A percentile compares a stretch with the other conserved stretches of the same genome.
Evolutionary conservation across 495 filamentous ascomycete species (phyloP).

Genomic region (Arthonia radiata): DNA sequence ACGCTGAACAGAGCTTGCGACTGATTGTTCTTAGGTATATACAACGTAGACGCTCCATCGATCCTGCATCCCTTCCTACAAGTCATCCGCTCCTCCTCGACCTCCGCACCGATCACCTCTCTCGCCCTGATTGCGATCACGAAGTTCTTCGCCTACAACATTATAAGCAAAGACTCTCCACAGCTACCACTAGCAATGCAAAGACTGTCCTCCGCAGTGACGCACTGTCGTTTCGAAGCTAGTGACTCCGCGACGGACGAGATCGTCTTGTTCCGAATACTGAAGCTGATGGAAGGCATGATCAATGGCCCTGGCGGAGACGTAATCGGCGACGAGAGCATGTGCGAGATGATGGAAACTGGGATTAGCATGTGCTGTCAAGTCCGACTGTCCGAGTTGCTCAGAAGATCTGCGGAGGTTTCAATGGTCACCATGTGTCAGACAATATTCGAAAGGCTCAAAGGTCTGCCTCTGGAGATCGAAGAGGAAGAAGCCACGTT

Average conservation of each 20-base stretch:
- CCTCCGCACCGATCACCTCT: constrained; percentile 85
- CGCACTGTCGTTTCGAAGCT: constrained; percentile 92
- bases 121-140: constrained; percentile 86
- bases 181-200: constrained; percentile 82
- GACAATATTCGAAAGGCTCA: constrained; percentile 80
- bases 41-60: constrained; percentile 66
- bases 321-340: constrained; percentile 80
- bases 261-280: constrained; percentile 73
- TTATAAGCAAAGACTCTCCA: constrained; percentile 61
- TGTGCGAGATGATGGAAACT: constrained; percentile 99
- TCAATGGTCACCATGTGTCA: constrained; percentile 98
- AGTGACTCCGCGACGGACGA: constrained; percentile 87
- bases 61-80: constrained; percentile 90
- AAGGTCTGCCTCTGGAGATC: constrained; percentile 53
- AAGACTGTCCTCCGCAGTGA: constrained; percentile 77
- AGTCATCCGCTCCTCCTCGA: constrained; percentile 89
- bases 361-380: constrained; percentile 95
- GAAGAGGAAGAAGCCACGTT: constrained; percentile 31
- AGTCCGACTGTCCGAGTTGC: constrained; percentile 66
- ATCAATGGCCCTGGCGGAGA: constrained; percentile 78
- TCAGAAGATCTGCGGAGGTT: constrained; percentile 80
- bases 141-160: constrained; percentile 88
- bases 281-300: constrained; percentile 97
- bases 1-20: constrained; percentile 4
- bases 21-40: constrained; percentile 53